phyloP scores from a whole-genome alignment of 1,284 basidiomycete genomes.

The Rhodotorula sp. region DNA sequence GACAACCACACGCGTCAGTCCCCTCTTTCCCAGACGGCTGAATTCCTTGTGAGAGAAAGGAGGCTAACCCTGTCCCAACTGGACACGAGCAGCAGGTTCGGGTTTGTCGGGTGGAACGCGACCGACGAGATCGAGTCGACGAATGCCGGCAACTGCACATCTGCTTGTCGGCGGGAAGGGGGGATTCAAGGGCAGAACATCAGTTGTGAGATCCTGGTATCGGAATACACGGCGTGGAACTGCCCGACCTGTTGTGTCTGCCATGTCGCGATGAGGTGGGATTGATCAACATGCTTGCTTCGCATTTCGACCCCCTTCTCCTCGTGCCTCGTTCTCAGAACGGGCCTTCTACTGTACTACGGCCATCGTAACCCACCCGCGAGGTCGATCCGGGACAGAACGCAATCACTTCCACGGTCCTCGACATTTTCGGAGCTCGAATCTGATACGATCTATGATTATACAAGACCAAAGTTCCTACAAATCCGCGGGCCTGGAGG shows the following conservation, averaged over 20 bases:
- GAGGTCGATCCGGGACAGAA: no score
- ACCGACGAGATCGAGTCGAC: slow-evolving; percentile 79
- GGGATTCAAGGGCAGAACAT: not conserved
- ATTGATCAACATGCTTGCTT: not conserved
- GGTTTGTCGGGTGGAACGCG: slow-evolving; percentile 73
- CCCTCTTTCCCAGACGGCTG: not conserved
- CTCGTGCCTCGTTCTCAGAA: no score
- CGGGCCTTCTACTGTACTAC: no score
- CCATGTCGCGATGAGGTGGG: not conserved
- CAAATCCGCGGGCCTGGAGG: no score
- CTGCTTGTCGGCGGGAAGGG: not conserved
- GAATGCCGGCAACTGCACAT: slow-evolving; percentile 57
- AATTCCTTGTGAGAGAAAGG: not conserved
- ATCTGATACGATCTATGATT: no score
- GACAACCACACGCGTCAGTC: not conserved
- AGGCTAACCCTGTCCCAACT: slow-evolving; percentile 80
- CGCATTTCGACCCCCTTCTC: no score
- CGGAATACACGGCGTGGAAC: not conserved
- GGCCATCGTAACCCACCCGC: no score
- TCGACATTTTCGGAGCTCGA: no score
- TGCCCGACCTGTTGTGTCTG: not conserved
- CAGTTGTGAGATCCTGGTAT: no score
- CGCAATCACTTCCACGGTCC: no score
- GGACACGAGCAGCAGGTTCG: slow-evolving; percentile 71
- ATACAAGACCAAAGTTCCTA: no score